Percentiles rank a stretch among this genome's conserved stretches.
These are phyloP conservation scores for Diaporthe citrichinensis DNA, from an alignment of 2,329 filamentous ascomycete species.

Conservation along the genomic window DNA sequence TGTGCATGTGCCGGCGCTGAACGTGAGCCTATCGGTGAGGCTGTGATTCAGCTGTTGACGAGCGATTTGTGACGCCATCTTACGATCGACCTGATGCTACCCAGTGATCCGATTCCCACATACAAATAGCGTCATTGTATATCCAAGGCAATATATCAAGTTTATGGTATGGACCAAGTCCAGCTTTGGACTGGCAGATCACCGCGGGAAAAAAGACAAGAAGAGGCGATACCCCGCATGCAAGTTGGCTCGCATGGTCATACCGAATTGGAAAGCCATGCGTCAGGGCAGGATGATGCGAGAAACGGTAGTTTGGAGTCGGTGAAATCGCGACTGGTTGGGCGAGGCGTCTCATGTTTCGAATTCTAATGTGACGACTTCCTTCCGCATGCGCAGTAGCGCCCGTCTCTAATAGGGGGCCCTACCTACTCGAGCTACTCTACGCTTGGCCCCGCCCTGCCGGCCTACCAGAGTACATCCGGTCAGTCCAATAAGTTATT, in stretches of 20 bases:
- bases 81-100: neutral
- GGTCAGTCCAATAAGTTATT: neutral
- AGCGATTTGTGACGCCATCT: neutral
- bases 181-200: neutral
- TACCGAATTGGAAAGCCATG: conserved; percentile 33
- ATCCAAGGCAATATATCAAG: conserved; percentile 7
- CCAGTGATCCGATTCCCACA: neutral
- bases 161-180: neutral
- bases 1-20: neutral
- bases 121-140: neutral
- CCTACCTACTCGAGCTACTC: neutral
- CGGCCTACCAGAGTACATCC: conserved; percentile 1
- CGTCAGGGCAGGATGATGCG: conserved; percentile 17
- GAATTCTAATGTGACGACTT: conserved; percentile 20
- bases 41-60: neutral
- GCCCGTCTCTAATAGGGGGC: neutral
- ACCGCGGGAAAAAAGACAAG: neutral
- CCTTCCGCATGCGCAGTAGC: conserved; percentile 21
- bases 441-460: neutral
- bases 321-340: conserved; percentile 20
- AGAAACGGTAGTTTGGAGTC: neutral
- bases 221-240: conserved; percentile 29
- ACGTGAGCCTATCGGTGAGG: neutral
- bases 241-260: conserved; percentile 17
- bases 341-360: conserved; percentile 32